Conservation (phyloP, 2,329 filamentous ascomycete genomes). For the Colletotrichum sp. region DNA sequence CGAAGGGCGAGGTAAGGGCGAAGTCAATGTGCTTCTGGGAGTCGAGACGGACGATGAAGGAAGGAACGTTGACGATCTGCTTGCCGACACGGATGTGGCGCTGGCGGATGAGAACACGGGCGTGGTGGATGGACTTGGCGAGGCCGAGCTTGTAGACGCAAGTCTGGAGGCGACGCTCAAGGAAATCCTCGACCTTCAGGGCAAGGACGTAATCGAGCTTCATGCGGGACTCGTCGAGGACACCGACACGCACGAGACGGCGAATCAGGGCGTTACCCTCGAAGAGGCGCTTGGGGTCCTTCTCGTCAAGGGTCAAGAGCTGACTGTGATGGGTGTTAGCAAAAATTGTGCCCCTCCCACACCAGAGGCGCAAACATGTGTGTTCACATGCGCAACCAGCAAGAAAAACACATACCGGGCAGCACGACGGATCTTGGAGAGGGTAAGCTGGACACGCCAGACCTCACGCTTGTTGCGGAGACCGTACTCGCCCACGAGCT, state of each 20-base stretch:
- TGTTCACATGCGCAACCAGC: background rate
- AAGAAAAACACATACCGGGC: constrained; percentile 74
- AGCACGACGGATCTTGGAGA: constrained; percentile 99
- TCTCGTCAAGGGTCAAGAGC: constrained; percentile 99
- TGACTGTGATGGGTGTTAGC: constrained; percentile 68
- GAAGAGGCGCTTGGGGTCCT: constrained; percentile 99
- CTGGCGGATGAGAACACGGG: constrained; percentile 99
- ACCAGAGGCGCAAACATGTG: background rate
- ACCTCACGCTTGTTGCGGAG: constrained; percentile 99
- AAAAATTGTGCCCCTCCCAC: background rate
- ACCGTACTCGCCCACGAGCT: constrained; percentile 99
- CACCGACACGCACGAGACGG: constrained; percentile 99
- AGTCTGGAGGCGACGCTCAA: constrained; percentile 99
- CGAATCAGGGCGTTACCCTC: constrained; percentile 99
- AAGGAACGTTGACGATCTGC: constrained; percentile 99
- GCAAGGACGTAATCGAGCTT: constrained; percentile 99
- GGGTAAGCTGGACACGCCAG: constrained; percentile 98
- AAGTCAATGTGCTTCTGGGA: constrained; percentile 99
- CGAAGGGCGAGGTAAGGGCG: constrained; percentile 94
- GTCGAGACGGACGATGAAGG: constrained; percentile 99
- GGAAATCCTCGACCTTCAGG: constrained; percentile 99
- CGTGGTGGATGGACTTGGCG: constrained; percentile 99
- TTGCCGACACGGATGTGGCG: constrained; percentile 99
- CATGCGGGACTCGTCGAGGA: constrained; percentile 99
- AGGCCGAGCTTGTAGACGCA: constrained; percentile 99